Base-by-base conservation (phyloP, 2,329 filamentous ascomycete genomes). In the Pseudocercospora cruenta region DNA sequence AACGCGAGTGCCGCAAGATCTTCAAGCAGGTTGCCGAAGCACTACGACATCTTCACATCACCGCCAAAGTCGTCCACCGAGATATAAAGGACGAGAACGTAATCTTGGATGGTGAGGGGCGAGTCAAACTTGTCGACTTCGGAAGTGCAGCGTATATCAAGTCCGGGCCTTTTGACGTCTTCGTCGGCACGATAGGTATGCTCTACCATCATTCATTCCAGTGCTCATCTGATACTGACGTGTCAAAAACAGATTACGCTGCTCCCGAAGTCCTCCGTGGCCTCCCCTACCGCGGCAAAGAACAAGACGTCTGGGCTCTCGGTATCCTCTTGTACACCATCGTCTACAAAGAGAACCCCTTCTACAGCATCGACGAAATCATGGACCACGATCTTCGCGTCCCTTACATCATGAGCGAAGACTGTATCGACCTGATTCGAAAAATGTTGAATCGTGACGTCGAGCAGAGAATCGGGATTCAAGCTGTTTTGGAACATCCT, bases 51-150 rank as follows among this genome's bases (percentile, higher is more conserved):
- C 82, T 99, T 49, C 95, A 99, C 76, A 93, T 88, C 62, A 94
- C 91, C 77, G 94, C 94, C 0, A 85, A 91, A 59, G 94, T 99
- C 8, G 95, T 99, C 10, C 95, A 99, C 79, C 90, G 95, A 39
- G 95, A 99, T 76, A 98, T 99, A 85, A 99, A 99, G 79, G 95
- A 99, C 74, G 95, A 99, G 81, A 99, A 99, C 73, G 92, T 99
- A 31, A 91, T 99, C 63, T 84, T 99, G 16, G 95, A 99, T 75
- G 94, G 95, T 39, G 94, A 98, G 77, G 94, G 94, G 26, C 90
- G 91, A 72, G 96, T 99, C 80, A 98, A 97, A 81, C 84, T 99
- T 74, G 98, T 98, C 72, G 95, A 99, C 79, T 99, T 99, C 80
- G 95, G 95, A 67, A 97, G 94, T 77, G 95, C 95, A 66, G 94